phyloP scores from a whole-genome alignment of 2,329 filamentous ascomycete species.

The Curvularia sp. region DNA sequence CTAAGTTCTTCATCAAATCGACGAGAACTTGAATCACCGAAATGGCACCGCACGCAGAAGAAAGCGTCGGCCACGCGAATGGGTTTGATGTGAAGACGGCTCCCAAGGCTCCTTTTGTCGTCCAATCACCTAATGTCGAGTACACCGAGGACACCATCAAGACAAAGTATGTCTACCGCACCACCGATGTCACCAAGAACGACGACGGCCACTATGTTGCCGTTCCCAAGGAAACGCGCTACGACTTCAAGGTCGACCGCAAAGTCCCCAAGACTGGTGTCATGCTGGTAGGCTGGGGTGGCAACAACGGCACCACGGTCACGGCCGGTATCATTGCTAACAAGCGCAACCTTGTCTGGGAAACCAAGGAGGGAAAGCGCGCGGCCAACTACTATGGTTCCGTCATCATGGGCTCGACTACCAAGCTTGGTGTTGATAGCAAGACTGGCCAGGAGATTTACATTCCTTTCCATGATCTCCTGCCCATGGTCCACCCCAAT shows the following conservation, averaged over 20 bases:
- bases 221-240: constrained; percentile 84
- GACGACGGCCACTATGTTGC: constrained; percentile 80
- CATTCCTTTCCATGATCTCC: constrained; percentile 90
- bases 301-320: constrained; percentile 97
- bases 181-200: constrained; percentile 78
- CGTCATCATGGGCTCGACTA: constrained; percentile 93
- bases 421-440: constrained; percentile 91
- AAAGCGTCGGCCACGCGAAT: constrained; percentile 63
- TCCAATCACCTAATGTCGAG: constrained; percentile 88
- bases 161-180: constrained; percentile 96
- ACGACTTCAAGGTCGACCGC: constrained; percentile 97
- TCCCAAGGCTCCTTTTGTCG: constrained; percentile 74
- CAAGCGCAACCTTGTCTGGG: constrained; percentile 83
- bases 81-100: constrained; percentile 55
- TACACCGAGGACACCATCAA: constrained; percentile 89
- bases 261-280: constrained; percentile 91
- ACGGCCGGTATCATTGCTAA: constrained; percentile 98
- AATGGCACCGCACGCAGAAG: constrained; percentile 95
- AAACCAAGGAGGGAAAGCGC: constrained; percentile 87
- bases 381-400: constrained; percentile 98
- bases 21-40: constrained; percentile 32
- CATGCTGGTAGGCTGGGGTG: constrained; percentile 97
- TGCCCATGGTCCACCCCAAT: constrained; percentile 97
- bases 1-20: constrained; percentile 41
- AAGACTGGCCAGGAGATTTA: constrained; percentile 89